phyloP scores from a whole-genome alignment of 768 basidiomycete species.

The Tricholoma hemisulphureum region DNA sequence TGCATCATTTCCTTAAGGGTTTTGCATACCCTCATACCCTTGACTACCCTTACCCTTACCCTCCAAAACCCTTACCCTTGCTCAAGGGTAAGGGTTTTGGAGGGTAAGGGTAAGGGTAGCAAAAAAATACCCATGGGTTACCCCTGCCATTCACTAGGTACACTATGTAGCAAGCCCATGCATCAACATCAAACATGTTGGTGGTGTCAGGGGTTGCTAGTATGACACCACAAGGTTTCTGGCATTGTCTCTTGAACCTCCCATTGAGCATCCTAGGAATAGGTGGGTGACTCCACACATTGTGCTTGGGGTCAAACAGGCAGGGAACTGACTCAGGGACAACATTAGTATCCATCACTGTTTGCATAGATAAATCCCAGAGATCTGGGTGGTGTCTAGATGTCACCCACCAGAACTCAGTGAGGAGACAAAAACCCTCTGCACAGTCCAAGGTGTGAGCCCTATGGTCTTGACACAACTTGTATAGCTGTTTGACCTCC shows the following conservation, averaged over 20 bases:
- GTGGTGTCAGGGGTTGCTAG: neutral
- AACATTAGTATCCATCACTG: neutral
- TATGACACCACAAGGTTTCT: neutral
- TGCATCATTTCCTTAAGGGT: too few species aligned
- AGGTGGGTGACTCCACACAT: neutral
- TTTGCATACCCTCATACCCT: too few species aligned
- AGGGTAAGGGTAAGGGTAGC: too few species aligned
- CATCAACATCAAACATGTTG: neutral
- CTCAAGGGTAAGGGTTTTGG: too few species aligned
- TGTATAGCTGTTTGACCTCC: neutral
- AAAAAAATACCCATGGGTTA: too few species aligned
- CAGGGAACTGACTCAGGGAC: neutral
- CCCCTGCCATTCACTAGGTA: too few species aligned
- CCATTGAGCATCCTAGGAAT: neutral
- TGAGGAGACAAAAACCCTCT: neutral
- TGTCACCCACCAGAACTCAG: neutral
- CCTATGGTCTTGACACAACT: neutral
- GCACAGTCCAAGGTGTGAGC: neutral
- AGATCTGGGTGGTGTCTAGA: neutral
- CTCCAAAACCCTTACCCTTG: too few species aligned
- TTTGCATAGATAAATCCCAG: neutral
- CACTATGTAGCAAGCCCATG: slow-evolving; percentile 1
- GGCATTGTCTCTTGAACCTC: too few species aligned
- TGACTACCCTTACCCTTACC: too few species aligned
- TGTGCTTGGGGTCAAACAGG: neutral